phyloP scores from a whole-genome alignment of 2,329 filamentous ascomycete genomes.

The Trichoderma lentiforme region DNA sequence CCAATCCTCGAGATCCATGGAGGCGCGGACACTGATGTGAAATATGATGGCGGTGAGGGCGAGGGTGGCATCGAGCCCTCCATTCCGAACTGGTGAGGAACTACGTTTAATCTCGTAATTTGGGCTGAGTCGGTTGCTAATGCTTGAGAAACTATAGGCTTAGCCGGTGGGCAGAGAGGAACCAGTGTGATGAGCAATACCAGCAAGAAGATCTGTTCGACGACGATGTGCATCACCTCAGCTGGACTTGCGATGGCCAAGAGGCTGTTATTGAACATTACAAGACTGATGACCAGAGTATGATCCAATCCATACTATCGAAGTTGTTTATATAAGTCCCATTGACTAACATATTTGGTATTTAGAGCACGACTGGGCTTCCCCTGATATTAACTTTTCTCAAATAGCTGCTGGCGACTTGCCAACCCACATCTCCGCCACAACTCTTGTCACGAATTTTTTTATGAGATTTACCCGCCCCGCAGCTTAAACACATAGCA shows the following conservation, averaged over 20 bases:
- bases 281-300: slow-evolving; percentile 40
- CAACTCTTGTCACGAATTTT: slow-evolving; percentile 43
- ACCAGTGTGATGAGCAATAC: slow-evolving; percentile 34
- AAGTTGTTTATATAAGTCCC: not conserved
- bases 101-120: too few species aligned
- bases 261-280: slow-evolving; percentile 42
- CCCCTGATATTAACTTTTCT: slow-evolving; percentile 43
- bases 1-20: slow-evolving; percentile 48
- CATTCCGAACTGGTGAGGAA: slow-evolving; percentile 34
- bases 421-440: slow-evolving; percentile 43
- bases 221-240: slow-evolving; percentile 41
- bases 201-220: slow-evolving; percentile 33
- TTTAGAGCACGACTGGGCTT: slow-evolving; percentile 43
- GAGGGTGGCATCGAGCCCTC: slow-evolving; percentile 40
- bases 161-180: slow-evolving; percentile 40
- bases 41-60: slow-evolving; percentile 41
- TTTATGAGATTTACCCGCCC: slow-evolving; percentile 37
- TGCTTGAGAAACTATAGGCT: slow-evolving; percentile 28
- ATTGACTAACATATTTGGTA: not conserved
- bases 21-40: slow-evolving; percentile 40
- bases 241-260: slow-evolving; percentile 40
- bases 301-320: not conserved
- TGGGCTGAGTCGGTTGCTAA: not conserved
- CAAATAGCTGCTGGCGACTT: slow-evolving; percentile 38
- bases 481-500: not conserved